Conservation (phyloP, 140 eudicot genomes). For the Oenanthe javanica region DNA sequence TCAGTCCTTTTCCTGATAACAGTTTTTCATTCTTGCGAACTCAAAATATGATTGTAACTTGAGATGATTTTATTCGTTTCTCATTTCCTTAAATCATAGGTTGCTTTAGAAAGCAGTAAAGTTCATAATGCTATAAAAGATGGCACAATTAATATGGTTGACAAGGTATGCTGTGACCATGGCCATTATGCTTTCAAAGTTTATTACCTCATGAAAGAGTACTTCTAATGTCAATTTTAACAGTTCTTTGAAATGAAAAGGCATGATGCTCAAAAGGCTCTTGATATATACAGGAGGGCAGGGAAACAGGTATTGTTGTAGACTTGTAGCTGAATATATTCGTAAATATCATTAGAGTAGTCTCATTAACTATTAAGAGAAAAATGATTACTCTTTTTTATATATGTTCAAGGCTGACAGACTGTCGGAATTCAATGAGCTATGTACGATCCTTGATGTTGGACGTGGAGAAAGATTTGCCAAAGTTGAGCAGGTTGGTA, state of each 20-base stretch:
- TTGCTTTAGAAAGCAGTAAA: constrained; percentile 70
- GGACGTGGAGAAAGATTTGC: constrained; percentile 61
- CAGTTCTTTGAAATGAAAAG: constrained; percentile 92
- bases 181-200: neutral
- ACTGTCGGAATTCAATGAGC: constrained; percentile 67
- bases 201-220: neutral
- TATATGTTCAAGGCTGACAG: constrained; percentile 48
- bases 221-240: neutral
- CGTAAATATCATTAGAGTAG: neutral
- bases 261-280: constrained; percentile 57
- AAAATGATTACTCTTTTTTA: neutral
- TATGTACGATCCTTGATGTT: constrained; percentile 56
- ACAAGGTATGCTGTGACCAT: constrained; percentile 43
- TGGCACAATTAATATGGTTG: constrained; percentile 63
- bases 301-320: constrained; percentile 61
- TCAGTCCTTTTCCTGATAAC: neutral
- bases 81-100: constrained; percentile 24
- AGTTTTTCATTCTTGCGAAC: neutral
- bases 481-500: constrained; percentile 63
- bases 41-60: neutral
- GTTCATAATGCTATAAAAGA: constrained; percentile 71
- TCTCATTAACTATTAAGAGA: neutral
- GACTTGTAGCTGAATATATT: neutral
- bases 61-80: neutral
- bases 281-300: constrained; percentile 72